Conservation (phyloP, 2,329 filamentous ascomycete species). For the Verticillium albo-atrum region DNA sequence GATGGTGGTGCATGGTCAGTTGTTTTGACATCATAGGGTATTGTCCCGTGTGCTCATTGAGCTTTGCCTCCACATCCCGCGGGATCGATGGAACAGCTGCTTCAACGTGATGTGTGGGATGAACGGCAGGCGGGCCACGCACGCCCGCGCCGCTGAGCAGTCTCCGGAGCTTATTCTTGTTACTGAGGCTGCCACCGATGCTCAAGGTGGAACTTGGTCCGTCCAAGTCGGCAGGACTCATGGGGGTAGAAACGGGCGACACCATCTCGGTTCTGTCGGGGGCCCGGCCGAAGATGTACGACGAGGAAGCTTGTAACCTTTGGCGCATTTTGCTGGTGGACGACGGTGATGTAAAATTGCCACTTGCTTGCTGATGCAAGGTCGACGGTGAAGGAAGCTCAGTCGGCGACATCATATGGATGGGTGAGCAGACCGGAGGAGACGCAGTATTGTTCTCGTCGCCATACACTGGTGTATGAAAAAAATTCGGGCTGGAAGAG, state of each 20-base stretch:
- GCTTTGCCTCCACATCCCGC: constrained; percentile 26
- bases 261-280: neutral
- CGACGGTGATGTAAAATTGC: neutral
- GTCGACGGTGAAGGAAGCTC: neutral
- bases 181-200: constrained; percentile 26
- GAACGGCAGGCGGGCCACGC: constrained; percentile 21
- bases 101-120: constrained; percentile 26
- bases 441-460: neutral
- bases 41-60: constrained; percentile 27
- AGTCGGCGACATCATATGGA: neutral
- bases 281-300: neutral
- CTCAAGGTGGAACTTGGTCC: constrained; percentile 24
- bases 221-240: constrained; percentile 24
- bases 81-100: constrained; percentile 30
- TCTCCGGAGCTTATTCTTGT: constrained; percentile 32
- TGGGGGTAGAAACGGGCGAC: constrained; percentile 17
- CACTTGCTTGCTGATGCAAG: neutral
- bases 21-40: constrained; percentile 30
- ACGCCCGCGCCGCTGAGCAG: constrained; percentile 28
- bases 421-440: neutral
- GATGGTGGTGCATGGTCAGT: constrained; percentile 29
- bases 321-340: neutral
- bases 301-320: neutral
- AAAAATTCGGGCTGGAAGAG: neutral
- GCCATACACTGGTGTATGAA: neutral